These are phyloP conservation scores for Stipa capillata DNA, from an alignment of 176 grass and related monocot genomes.

Conservation along the genomic window DNA sequence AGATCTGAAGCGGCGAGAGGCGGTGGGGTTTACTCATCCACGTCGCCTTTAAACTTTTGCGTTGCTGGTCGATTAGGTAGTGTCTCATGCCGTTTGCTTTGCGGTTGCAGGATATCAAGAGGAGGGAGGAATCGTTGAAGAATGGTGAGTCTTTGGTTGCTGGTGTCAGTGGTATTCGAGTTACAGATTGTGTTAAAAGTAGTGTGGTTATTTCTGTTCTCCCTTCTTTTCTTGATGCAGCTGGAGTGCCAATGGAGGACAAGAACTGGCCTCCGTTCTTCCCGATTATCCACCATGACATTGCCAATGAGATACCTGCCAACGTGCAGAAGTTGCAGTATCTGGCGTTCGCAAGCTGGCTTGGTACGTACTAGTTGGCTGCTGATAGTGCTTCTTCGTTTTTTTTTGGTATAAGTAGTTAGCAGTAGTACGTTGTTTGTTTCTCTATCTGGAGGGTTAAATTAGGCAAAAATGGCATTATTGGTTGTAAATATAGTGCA, in stretches of 20 bases:
- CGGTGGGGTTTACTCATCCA: slow-evolving; percentile 32
- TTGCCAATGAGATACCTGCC: slow-evolving; percentile 45
- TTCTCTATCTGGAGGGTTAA: background rate
- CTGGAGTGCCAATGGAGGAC: slow-evolving; percentile 34
- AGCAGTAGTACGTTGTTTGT: background rate
- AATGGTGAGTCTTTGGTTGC: slow-evolving; percentile 29
- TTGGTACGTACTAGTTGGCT: background rate
- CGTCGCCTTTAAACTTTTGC: background rate
- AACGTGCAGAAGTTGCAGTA: slow-evolving; percentile 49
- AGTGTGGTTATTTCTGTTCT: background rate
- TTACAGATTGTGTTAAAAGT: background rate
- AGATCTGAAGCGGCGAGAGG: slow-evolving; percentile 66
- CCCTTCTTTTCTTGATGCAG: background rate
- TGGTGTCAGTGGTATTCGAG: background rate
- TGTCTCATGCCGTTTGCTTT: slow-evolving; percentile 13
- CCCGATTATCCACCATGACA: slow-evolving; percentile 35
- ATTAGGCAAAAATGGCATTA: background rate
- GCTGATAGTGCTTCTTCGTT: background rate
- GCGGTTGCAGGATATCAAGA: slow-evolving; percentile 63
- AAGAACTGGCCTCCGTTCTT: slow-evolving; percentile 40
- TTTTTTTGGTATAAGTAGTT: background rate
- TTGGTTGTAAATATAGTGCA: background rate
- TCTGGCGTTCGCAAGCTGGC: slow-evolving; percentile 38
- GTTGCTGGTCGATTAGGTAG: background rate
- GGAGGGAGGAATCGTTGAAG: slow-evolving; percentile 72